Evolutionary conservation across 768 basidiomycete species (phyloP), one percentile per base, ranked within the genome.

Genomic region (Tephrocybe sp.): DNA sequence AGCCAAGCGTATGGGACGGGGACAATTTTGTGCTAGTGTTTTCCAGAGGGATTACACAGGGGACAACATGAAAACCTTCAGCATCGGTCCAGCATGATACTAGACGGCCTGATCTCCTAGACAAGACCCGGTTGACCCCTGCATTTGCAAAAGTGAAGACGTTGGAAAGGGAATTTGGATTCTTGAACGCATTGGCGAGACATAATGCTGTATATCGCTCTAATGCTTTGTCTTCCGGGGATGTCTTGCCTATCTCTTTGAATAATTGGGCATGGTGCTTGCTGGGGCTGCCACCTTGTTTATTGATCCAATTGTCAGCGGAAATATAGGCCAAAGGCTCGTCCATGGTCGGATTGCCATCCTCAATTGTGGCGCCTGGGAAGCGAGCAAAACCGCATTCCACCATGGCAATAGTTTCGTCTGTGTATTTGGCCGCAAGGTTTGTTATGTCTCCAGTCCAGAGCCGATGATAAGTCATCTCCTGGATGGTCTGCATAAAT

Each of bases 301-400:
- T 26, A 1, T 33, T 40, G 26, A 48, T 40, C 28, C 48, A 48
- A n/a, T 48, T 15, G 18, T 40, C 37, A n/a, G 48, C 38, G 8
- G 38, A 37, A 39, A 48, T 24, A 32, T 30, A 48, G 11, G 48
- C 48, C 14, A 48, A 3, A 30, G 38, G 48, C 14, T 48, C 28
- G 8, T 48, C 48, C 12, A 48, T 18, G 23, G 40, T 25, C 5
- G 17, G 11, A n/a, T 36, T n/a, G 15, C 24, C 18, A 5, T 20
- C 4, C 10, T 23, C 18, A 2, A 4, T 4, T 28, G 26, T 9
- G n/a, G 38, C 18, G 14, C 37, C 14, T 21, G 20, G 25, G 48
- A 28, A 48, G 6, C 28, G 38, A 33, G 26, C 38, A 32, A 48
- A 48, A 23, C 48, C 48, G 21, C 48, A 48, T 14, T 48, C 38